phyloP scores from a whole-genome alignment of 805 yeast genomes.

The Blastobotrys americana region DNA sequence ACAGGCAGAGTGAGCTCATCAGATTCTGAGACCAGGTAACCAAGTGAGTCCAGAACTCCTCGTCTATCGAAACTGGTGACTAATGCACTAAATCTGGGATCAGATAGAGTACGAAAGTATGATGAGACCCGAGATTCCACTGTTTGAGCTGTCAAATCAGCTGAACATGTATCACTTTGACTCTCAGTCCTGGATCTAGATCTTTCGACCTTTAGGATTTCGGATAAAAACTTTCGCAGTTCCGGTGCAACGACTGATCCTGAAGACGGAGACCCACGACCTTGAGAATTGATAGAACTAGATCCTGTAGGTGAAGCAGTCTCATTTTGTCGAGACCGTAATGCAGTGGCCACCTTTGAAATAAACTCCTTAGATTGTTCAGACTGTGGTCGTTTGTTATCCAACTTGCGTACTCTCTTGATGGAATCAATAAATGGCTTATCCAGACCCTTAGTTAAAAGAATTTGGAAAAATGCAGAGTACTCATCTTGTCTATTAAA shows the following conservation, averaged over 20 bases:
- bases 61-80: neutral
- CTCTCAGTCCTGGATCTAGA: too few species aligned
- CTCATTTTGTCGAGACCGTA: neutral
- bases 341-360: neutral
- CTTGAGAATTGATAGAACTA: too few species aligned
- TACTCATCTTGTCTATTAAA: too few species aligned
- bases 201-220: neutral
- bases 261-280: too few species aligned
- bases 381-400: neutral
- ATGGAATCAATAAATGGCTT: conserved; percentile 14
- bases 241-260: neutral
- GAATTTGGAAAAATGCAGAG: neutral
- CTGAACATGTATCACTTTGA: too few species aligned
- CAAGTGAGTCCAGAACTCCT: neutral
- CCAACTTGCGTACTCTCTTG: conserved; percentile 12
- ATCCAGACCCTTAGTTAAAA: neutral
- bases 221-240: neutral
- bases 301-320: neutral
- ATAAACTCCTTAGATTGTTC: neutral
- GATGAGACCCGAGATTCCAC: neutral
- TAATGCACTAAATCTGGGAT: neutral
- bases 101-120: neutral
- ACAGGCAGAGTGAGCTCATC: neutral
- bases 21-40: neutral
- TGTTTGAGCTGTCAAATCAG: neutral